Percentiles rank a stretch among this genome's conserved stretches.
Conservation (phyloP, 2,329 filamentous ascomycete genomes). For the Stachybotrys chartarum region DNA sequence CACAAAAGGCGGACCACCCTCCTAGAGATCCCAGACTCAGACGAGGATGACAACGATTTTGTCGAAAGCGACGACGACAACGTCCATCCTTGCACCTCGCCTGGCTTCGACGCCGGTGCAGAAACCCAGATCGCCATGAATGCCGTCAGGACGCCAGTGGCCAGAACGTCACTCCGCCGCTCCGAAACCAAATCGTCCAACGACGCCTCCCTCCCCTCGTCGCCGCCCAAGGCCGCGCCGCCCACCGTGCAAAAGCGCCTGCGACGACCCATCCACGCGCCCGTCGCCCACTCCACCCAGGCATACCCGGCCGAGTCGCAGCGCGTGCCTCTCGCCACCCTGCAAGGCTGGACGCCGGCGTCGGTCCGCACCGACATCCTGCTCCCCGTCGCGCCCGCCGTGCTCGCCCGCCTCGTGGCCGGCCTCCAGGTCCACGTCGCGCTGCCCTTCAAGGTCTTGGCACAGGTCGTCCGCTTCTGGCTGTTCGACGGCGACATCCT, state of each 20-base stretch:
- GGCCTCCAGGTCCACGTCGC: constrained; percentile 48
- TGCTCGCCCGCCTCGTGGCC: constrained; percentile 40
- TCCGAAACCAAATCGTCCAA: not conserved
- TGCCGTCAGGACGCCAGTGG: constrained; percentile 11
- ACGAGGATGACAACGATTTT: constrained; percentile 25
- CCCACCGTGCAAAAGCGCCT: constrained; percentile 1
- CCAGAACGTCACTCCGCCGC: not conserved
- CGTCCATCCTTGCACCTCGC: constrained; percentile 1
- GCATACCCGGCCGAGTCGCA: constrained; percentile 34
- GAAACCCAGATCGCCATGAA: constrained; percentile 27
- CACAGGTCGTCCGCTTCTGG: constrained; percentile 53
- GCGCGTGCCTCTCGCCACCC: constrained; percentile 40
- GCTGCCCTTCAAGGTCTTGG: constrained; percentile 47
- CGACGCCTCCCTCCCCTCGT: not conserved
- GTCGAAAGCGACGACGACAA: constrained; percentile 6
- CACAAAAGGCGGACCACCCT: not conserved
- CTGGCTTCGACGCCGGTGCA: constrained; percentile 18
- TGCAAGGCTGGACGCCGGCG: constrained; percentile 40
- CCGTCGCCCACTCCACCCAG: constrained; percentile 12
- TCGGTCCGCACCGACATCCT: constrained; percentile 47
- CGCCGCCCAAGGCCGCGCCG: not conserved
- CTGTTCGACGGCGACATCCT: constrained; percentile 48
- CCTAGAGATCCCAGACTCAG: constrained; percentile 43
- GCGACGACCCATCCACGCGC: constrained; percentile 20
- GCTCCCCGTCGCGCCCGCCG: constrained; percentile 39